Base-by-base conservation (phyloP, 192 early-diverging fungal species). In the Coemansia furcata region DNA sequence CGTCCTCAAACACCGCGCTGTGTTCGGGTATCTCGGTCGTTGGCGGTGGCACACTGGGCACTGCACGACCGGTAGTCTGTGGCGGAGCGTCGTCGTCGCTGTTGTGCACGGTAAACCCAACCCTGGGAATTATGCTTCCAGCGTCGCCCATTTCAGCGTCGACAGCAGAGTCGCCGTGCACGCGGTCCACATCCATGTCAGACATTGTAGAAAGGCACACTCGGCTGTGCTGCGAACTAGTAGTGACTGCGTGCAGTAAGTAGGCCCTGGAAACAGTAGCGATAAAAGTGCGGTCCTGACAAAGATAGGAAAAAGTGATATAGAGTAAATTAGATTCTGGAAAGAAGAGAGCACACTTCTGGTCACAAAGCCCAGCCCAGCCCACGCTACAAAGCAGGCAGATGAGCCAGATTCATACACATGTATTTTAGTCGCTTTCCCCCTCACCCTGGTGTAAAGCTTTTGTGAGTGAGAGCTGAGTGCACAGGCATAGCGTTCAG, bases 61-160 rank as follows among this genome's bases (percentile, higher is more conserved):
- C 47, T 21, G 43, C 58, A 15, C 94, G 87, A 46, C 91, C 91
- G 6, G 69, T 75, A 12, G 93, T 95, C 21, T 49, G 46, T 19
- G 46, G 46, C 39, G 86, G 86, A 21, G 93, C 90, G 37, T 86
- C 83, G 72, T 89, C 87, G 40, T 92, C 93, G 67, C 85, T 78
- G 59, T 82, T 88, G 64, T 94, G 89, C 47, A 92, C 82, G 12
- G 91, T 89, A 73, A 94, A 93, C 80, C 94, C 93, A 61, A 92
- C 90, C 60, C 81, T 82, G 32, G 86, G 86, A 9, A 86, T 62
- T 35, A 37, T 17, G 17, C 46, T 23, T 23, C 19, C 46, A 23
- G 46, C 46, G 46, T 49, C 46, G 46, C 19, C 21, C 46, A 49
- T 49, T 49, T 49, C 46, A 49, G 46, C 46, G 46, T 49, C 46